Base-by-base conservation (phyloP, 192 early-diverging fungal genomes). In the Backusella psychrophila region DNA sequence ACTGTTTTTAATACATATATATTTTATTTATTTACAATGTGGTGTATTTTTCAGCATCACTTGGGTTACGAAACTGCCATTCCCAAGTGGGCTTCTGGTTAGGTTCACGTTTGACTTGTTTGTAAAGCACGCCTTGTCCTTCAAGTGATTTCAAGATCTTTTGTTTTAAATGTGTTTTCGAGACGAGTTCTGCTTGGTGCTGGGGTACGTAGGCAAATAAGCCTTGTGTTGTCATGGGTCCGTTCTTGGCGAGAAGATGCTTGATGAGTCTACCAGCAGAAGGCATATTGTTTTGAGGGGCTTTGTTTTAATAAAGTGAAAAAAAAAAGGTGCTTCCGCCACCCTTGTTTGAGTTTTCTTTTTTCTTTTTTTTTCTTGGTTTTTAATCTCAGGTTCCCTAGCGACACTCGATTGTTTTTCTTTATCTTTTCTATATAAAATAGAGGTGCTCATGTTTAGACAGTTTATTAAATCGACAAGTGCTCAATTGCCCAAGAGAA, bases 181-280 rank as follows among this genome's bases (percentile, higher is more conserved):
- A 74, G 15, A 79, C 26, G 8, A 79, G 52, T 34, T 74, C 29
- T 39, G 39, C 41, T 44, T 69, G 12, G 15, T 79, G 74, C 3
- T 19, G 29, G 33, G 73, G 72, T 17, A 79, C 65, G 44, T 3
- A 44, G 29, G 8, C n/a, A 14, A 21, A 41, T 7, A 79, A 70
- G 3, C 19, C 11, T 7, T 75, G 65, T 29, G 78, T 79, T 19
- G 78, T 71, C 78, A 79, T 74, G 12, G 78, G 78, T 19, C 78
- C 78, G 29, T 75, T 49, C 52, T 73, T 74, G 21, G 78, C 68
- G 46, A 79, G 8, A 17, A 79, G 59, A 1, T 74, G 66, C 39
- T 79, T 72, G 29, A 79, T 21, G 31, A 79, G 63, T 52, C 74
- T 74, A 39, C 73, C 78, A 23, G 42, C 78, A 12, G 78, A 69